Percentiles rank a stretch among this genome's conserved stretches.
phyloP scores from a whole-genome alignment of 768 basidiomycete genomes.

The Lanmaoa pseudosensibilis region DNA sequence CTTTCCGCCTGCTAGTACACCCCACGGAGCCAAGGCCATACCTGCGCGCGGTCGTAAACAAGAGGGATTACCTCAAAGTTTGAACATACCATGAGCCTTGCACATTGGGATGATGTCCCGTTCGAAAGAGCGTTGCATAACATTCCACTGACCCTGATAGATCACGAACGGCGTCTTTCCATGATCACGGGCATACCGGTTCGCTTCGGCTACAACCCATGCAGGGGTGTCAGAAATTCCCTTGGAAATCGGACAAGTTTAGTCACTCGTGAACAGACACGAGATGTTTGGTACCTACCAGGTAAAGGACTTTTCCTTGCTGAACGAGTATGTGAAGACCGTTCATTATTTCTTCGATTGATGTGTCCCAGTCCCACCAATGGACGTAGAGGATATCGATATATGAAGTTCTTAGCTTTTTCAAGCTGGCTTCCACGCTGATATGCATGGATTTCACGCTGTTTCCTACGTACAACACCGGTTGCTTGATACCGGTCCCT shows the following conservation, averaged over 20 bases:
- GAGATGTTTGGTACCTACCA: conserved; percentile 17
- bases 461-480: conserved; percentile 38
- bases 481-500: conserved; percentile 16
- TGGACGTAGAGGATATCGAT: conserved; percentile 59
- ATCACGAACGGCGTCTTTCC: conserved; percentile 51
- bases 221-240: conserved; percentile 42
- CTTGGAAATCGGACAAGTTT: no score
- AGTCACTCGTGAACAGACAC: no score
- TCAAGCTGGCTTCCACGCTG: conserved; percentile 35
- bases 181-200: conserved; percentile 50
- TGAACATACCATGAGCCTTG: conserved; percentile 31
- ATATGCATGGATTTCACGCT: conserved; percentile 34
- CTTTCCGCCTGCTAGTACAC: conserved; percentile 32
- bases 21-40: conserved; percentile 38
- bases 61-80: not conserved
- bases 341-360: conserved; percentile 48
- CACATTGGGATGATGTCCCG: conserved; percentile 48
- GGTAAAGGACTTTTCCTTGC: conserved; percentile 44
- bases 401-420: conserved; percentile 57
- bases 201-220: conserved; percentile 49
- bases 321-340: conserved; percentile 42
- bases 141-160: conserved; percentile 50
- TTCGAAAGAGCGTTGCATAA: conserved; percentile 48
- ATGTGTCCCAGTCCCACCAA: conserved; percentile 48
- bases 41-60: not conserved